Conservation (phyloP, 257 asterid species). For the Mitragyna speciosa region DNA sequence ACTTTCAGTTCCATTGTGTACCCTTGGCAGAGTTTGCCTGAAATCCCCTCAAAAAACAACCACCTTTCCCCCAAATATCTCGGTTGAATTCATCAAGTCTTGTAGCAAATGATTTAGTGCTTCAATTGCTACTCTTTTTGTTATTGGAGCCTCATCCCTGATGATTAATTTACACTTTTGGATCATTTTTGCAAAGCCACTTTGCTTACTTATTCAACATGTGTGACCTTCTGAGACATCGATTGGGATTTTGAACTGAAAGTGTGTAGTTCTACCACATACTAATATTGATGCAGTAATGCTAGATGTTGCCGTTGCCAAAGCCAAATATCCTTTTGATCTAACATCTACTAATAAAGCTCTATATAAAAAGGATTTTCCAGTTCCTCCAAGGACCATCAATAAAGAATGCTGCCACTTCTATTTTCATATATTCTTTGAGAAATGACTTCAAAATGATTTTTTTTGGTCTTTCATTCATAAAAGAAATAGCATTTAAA, state of each 20-base stretch:
- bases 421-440: not conserved
- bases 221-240: not conserved
- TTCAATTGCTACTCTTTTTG: not conserved
- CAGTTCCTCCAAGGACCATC: constrained; percentile 4
- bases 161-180: not conserved
- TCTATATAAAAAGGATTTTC: constrained; percentile 5
- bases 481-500: not conserved
- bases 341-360: not conserved
- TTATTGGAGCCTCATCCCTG: constrained; percentile 16
- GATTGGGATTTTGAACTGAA: constrained; percentile 15
- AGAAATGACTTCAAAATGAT: not conserved
- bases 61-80: not conserved
- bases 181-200: not conserved
- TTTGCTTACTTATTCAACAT: not conserved
- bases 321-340: not conserved
- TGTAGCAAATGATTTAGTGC: not conserved
- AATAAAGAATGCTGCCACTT: not conserved
- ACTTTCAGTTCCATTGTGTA: not conserved
- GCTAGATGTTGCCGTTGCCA: constrained; percentile 8
- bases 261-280: constrained; percentile 10
- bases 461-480: not conserved
- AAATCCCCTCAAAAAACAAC: constrained; percentile 12
- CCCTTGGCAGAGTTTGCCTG: not conserved
- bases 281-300: not conserved
- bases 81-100: not conserved